Percentiles rank a stretch among this genome's conserved stretches.
phyloP scores from a whole-genome alignment of 2,329 filamentous ascomycete species.

The Claviceps africana region DNA sequence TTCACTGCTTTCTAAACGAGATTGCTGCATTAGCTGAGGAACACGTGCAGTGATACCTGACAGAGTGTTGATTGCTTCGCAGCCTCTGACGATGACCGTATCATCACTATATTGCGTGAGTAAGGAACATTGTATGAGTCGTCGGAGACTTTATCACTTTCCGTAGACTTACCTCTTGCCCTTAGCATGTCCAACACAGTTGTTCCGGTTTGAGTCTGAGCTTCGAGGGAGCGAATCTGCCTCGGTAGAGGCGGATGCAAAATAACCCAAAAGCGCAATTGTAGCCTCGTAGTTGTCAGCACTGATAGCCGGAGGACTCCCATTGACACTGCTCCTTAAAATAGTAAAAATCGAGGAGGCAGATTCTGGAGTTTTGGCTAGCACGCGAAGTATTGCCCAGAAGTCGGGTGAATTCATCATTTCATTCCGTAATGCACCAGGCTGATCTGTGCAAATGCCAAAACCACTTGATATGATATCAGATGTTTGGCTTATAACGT shows the following conservation, averaged over 20 bases:
- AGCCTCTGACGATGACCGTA: conserved; percentile 58
- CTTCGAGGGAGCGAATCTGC: conserved; percentile 57
- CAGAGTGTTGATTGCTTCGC: conserved; percentile 68
- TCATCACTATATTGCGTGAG: conserved; percentile 12
- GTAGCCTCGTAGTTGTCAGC: conserved; percentile 92
- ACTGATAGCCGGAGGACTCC: conserved; percentile 68
- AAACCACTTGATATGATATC: conserved; percentile 66
- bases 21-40: conserved; percentile 78
- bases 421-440: conserved; percentile 70
- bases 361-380: conserved; percentile 56
- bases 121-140: not conserved
- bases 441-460: conserved; percentile 62
- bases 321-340: conserved; percentile 62
- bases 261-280: conserved; percentile 73
- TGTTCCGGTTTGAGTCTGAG: conserved; percentile 35
- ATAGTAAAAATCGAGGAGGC: conserved; percentile 74
- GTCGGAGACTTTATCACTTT: not conserved
- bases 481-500: conserved; percentile 62
- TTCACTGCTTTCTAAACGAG: conserved; percentile 77
- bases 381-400: conserved; percentile 73
- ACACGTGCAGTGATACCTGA: conserved; percentile 71
- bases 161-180: conserved; percentile 14
- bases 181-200: conserved; percentile 15
- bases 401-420: conserved; percentile 95
- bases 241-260: conserved; percentile 69